These are phyloP conservation scores for Russula earlei DNA, from an alignment of 768 basidiomycete species.

Conservation along the genomic window DNA sequence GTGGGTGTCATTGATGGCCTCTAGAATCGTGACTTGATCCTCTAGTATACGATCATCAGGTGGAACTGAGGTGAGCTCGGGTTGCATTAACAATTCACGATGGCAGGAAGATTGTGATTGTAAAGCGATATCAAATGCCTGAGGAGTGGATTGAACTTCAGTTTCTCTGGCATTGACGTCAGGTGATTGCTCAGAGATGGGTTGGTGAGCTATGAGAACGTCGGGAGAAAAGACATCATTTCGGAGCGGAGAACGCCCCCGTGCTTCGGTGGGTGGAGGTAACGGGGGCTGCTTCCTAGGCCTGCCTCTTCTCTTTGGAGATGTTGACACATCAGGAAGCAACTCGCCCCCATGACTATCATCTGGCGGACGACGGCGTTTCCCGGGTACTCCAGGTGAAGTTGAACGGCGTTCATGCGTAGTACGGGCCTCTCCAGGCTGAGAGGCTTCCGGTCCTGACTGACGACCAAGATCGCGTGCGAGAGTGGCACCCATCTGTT, in stretches of 20 bases:
- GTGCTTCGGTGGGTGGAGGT: background rate
- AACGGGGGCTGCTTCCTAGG: constrained; percentile 12
- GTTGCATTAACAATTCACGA: background rate
- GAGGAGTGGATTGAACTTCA: background rate
- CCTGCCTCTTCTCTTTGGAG: constrained; percentile 17
- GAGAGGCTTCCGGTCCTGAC: background rate
- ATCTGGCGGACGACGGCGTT: constrained; percentile 31
- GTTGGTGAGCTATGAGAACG: background rate
- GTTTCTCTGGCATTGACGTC: background rate
- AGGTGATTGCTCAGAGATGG: background rate
- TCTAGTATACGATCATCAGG: background rate
- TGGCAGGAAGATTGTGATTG: background rate
- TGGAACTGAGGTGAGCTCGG: background rate
- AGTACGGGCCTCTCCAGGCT: background rate
- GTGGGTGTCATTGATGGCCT: background rate
- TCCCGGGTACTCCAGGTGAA: constrained; percentile 23
- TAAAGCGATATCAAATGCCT: background rate
- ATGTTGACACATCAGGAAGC: background rate
- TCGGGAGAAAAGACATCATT: background rate
- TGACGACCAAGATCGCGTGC: background rate
- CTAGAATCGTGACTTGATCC: background rate
- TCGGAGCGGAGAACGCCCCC: background rate
- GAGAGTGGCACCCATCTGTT: background rate
- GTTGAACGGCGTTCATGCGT: background rate
- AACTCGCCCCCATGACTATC: background rate